phyloP scores from a whole-genome alignment of 2,329 filamentous ascomycete species.

The Albifimbria verrucaria region DNA sequence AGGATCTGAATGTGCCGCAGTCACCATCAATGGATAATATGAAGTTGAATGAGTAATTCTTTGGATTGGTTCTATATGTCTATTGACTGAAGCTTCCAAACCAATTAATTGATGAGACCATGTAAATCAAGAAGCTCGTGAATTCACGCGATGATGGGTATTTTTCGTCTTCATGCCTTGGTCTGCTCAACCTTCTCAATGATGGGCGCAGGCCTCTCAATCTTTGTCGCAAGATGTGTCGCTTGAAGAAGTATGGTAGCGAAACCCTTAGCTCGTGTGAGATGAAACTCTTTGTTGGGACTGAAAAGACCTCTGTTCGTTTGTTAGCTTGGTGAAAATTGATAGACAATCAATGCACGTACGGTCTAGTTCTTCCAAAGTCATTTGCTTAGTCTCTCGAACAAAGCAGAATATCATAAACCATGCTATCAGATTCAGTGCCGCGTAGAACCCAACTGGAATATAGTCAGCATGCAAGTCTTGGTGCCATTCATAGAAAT shows the following conservation, averaged over 20 bases:
- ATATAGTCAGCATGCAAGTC: conserved; percentile 10
- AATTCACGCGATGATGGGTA: too few relatives aligned
- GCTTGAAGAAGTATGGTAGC: conserved; percentile 35
- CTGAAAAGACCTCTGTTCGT: conserved; percentile 26
- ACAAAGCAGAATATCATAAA: conserved; percentile 46
- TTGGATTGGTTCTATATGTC: too few relatives aligned
- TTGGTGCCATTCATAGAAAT: background rate
- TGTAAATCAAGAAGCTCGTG: too few relatives aligned
- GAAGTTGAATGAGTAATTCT: too few relatives aligned
- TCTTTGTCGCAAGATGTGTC: conserved; percentile 30
- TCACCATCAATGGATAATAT: too few relatives aligned
- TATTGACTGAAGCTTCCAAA: too few relatives aligned
- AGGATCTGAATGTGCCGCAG: too few relatives aligned
- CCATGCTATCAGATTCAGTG: conserved; percentile 43
- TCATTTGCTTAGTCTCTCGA: conserved; percentile 49
- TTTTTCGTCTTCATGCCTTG: background rate
- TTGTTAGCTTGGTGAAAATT: conserved; percentile 18
- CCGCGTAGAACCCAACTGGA: conserved; percentile 39
- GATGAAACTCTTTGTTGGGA: conserved; percentile 28
- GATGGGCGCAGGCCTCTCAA: conserved; percentile 27
- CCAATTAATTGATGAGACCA: too few relatives aligned
- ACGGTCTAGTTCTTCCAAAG: conserved; percentile 48
- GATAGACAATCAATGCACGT: conserved; percentile 38
- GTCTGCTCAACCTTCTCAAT: conserved; percentile 5
- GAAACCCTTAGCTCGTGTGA: conserved; percentile 27